Base-by-base conservation (phyloP, 75 land plant genomes). In the Isoetes taiwanensis region DNA sequence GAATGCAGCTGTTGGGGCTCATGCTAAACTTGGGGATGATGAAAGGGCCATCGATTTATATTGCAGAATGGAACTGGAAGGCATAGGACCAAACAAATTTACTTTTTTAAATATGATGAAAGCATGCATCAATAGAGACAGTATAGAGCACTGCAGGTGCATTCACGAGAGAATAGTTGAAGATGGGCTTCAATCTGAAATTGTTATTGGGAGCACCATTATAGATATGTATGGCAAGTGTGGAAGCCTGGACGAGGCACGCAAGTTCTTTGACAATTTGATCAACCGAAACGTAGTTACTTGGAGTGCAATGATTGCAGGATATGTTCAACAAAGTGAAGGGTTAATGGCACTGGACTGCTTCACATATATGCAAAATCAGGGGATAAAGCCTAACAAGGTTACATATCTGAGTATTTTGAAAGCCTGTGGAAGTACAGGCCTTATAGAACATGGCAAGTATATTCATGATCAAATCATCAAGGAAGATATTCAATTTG, bases 221-320 rank as follows among this genome's bases (percentile, higher is more conserved):
- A n/a, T n/a, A n/a, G n/a, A n/a, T n/a, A 37, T 37, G 38, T 37
- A 37, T 46, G 50, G 50, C 12, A 46, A 46, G 50, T 46, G 50
- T 19, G 50, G 50, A 23, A 6, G 50, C 25, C 12, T 46, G 50
- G 50, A 46, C 16, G 4, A 6, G 12, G 5, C 50, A 16, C 5
- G n/a, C 21, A 16, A 46, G 23, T 19, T 46, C 50, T 46, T 46
- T 19, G 50, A 5, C n/a, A 23, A 16, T 19, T 6, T 46, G 12
- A 46, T 6, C 5, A 16, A 46, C 21, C 50, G 25, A 16, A 46
- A 46, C 19, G n/a, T n/a, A 6, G 16, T 46, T 23, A 19, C 50
- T 4, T 46, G 50, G 50, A 46, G n/a, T 23, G 5, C 25, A 16
- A 46, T 46, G 50, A 46, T 46, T 14, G 14, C 39, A 37, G 50